Conservation (phyloP, 192 early-diverging fungal species). For the Oehlia diaphana region DNA sequence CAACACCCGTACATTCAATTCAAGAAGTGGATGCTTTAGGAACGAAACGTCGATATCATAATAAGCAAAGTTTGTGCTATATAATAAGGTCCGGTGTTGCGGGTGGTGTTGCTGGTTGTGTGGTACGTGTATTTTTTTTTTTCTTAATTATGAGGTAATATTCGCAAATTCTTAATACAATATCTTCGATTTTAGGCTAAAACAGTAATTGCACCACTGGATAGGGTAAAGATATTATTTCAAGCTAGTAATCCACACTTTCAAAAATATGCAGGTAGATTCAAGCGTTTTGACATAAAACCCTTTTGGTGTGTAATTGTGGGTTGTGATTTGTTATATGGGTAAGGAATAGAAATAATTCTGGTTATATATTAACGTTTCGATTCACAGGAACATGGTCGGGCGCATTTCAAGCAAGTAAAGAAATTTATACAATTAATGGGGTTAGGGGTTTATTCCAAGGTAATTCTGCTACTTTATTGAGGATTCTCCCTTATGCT, state of each 20-base stretch:
- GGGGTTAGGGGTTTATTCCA: constrained; percentile 87
- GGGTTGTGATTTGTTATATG: background rate
- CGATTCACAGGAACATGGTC: constrained; percentile 61
- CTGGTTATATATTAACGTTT: constrained; percentile 11
- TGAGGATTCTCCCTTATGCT: constrained; percentile 95
- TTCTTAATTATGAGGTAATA: background rate
- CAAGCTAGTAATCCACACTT: constrained; percentile 76
- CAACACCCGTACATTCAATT: background rate
- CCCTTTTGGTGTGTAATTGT: constrained; percentile 3
- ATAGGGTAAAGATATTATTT: constrained; percentile 85
- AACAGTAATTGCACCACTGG: constrained; percentile 76
- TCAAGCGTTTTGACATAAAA: background rate
- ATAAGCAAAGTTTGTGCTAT: constrained; percentile 41
- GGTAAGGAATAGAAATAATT: background rate
- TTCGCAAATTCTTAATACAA: background rate
- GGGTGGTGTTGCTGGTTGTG: constrained; percentile 46
- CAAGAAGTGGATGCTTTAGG: background rate
- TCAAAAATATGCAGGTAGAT: constrained; percentile 62
- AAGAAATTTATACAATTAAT: constrained; percentile 68
- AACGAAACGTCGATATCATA: constrained; percentile 14
- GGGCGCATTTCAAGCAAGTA: constrained; percentile 80
- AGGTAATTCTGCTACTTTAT: constrained; percentile 91
- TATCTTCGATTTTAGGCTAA: constrained; percentile 56
- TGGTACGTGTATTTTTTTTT: constrained; percentile 32
- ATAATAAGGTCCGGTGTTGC: constrained; percentile 44